These are phyloP conservation scores for Rhizomucor pusillus DNA, from an alignment of 371 early-diverging fungal genomes.

Conservation along the genomic window DNA sequence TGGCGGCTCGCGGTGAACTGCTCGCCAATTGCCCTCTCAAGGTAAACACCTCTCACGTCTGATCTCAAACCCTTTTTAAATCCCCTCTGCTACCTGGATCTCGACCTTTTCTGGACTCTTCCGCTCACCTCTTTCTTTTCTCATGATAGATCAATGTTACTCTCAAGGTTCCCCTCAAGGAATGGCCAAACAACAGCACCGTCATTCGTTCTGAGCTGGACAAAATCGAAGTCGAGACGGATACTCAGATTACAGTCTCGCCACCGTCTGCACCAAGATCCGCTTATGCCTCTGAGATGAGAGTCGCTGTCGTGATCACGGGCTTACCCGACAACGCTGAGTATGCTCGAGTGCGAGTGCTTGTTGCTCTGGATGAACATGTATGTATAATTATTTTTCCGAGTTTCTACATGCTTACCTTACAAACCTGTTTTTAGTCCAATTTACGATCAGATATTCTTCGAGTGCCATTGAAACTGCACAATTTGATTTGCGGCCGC, in stretches of 20 bases:
- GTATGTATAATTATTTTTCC: conserved; percentile 20
- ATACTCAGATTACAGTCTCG: conserved; percentile 25
- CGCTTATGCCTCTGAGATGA: conserved; percentile 35
- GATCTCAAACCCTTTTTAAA: not conserved
- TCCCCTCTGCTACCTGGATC: not conserved
- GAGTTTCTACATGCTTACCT: not conserved
- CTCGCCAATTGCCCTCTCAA: conserved; percentile 38
- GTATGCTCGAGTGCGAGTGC: conserved; percentile 32
- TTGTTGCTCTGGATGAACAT: conserved; percentile 44
- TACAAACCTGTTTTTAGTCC: conserved; percentile 9
- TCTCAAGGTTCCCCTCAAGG: conserved; percentile 41
- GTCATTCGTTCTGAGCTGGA: conserved; percentile 21
- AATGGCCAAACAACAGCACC: conserved; percentile 19
- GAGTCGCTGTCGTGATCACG: conserved; percentile 34
- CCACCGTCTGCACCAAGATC: conserved; percentile 29
- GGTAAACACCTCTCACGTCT: conserved; percentile 22
- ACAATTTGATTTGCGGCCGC: conserved; percentile 72
- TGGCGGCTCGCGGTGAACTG: conserved; percentile 44
- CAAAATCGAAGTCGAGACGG: conserved; percentile 39
- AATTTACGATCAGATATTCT: conserved; percentile 20
- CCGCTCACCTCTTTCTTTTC: not conserved
- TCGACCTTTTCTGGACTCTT: not conserved
- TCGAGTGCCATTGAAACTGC: conserved; percentile 41
- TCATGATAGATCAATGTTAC: conserved; percentile 31
- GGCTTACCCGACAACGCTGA: conserved; percentile 45